Conservation (phyloP, 192 early-diverging fungal species). For the Glomus cerebriforme region DNA sequence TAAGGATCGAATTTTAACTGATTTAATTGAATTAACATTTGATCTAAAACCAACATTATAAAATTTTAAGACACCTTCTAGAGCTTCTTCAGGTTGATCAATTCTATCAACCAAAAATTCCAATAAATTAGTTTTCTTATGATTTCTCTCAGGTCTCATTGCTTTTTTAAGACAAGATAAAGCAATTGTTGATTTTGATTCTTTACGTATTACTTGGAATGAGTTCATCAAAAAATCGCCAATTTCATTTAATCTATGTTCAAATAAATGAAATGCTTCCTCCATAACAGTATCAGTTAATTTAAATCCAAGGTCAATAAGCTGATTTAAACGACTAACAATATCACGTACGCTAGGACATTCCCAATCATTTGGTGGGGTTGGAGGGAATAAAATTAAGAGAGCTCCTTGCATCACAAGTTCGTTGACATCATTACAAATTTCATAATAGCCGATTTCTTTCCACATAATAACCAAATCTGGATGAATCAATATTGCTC, state of each 20-base stretch:
- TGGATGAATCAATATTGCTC: constrained; percentile 24
- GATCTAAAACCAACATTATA: background rate
- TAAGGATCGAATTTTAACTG: background rate
- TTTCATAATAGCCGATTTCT: background rate
- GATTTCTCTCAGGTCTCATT: background rate
- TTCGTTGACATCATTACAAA: constrained; percentile 26
- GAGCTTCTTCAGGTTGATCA: background rate
- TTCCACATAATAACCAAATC: constrained; percentile 2
- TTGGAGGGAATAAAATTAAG: constrained; percentile 1
- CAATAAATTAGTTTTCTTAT: background rate
- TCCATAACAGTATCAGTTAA: constrained; percentile 11
- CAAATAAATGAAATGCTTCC: constrained; percentile 17
- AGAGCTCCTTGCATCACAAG: constrained; percentile 13
- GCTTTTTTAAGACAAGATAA: background rate
- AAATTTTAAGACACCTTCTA: background rate
- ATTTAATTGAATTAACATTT: background rate
- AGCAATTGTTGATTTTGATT: background rate
- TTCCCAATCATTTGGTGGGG: background rate
- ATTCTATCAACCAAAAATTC: background rate
- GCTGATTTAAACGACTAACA: background rate
- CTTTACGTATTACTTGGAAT: constrained; percentile 1
- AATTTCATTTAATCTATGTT: constrained; percentile 12
- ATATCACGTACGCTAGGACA: background rate
- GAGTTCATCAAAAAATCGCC: background rate
- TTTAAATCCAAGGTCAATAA: constrained; percentile 11